Percentiles rank a stretch among this genome's conserved stretches.
These are phyloP conservation scores for Diplotaxis tenuifolia DNA, from an alignment of 345 rosid species.

Conservation along the genomic window DNA sequence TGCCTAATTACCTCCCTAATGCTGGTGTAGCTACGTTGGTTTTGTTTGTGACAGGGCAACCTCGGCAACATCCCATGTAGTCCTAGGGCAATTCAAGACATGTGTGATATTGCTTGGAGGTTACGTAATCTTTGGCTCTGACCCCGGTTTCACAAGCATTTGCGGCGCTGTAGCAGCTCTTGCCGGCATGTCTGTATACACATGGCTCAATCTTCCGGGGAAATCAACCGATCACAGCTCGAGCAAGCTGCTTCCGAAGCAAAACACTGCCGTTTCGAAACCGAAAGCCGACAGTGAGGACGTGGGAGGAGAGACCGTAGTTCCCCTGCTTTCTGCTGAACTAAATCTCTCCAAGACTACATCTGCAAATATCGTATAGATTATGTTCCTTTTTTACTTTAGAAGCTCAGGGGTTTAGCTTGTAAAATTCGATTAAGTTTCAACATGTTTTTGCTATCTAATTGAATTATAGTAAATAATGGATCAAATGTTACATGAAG, in stretches of 20 bases:
- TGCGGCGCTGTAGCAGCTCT: conserved; percentile 77
- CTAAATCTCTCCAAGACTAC: conserved; percentile 22
- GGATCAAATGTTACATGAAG: not conserved
- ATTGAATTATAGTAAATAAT: conserved; percentile 21
- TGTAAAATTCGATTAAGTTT: not conserved
- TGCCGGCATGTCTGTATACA: conserved; percentile 72
- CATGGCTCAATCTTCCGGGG: conserved; percentile 59
- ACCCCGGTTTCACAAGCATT: conserved; percentile 76
- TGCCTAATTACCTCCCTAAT: not conserved
- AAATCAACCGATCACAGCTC: conserved; percentile 35
- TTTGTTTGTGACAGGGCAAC: conserved; percentile 63
- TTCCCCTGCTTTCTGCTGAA: conserved; percentile 11
- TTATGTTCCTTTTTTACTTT: not conserved
- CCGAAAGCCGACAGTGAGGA: conserved; percentile 41
- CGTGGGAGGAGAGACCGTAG: conserved; percentile 26
- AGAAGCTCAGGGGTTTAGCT: conserved; percentile 9
- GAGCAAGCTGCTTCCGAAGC: conserved; percentile 48
- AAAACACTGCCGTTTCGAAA: conserved; percentile 35
- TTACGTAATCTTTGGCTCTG: conserved; percentile 64
- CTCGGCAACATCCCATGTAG: conserved; percentile 91
- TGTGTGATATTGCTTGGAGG: conserved; percentile 87
- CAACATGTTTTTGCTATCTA: not conserved
- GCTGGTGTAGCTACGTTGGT: not conserved
- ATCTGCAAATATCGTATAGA: conserved; percentile 36
- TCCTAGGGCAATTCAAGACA: conserved; percentile 90